Evolutionary conservation across 257 asterid genomes (phyloP), one percentile per base, ranked within the genome.

Genomic region (Agastache rugosa): DNA sequence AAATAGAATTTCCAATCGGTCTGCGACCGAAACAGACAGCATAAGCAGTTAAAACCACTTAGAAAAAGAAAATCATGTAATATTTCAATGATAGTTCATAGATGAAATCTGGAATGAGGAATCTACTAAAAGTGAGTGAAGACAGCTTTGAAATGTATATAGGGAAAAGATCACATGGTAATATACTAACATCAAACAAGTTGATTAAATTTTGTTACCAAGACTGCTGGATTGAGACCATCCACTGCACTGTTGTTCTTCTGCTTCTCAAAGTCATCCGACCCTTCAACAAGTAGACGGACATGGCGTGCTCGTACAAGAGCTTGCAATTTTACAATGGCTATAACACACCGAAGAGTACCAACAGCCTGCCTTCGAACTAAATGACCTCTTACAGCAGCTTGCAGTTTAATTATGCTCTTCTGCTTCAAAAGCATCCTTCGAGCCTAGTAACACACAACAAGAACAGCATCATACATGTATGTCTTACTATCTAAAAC

Each of bases 321-420:
- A 58, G 77, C 85, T 81, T 94, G 99, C 93, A 94, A 83, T 83
- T 90, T 94, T 67, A 90, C 85, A 77, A 94, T 87, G 79, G 99
- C 93, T 80, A 86, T 96, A 69, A 89, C 89, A 76, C 97, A 94
- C 72, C 96, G 91, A 60, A 94, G 93, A 78, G 96, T 88, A 74
- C 97, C 99, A 76, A 85, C 89, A 39, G 99, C 99, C 74, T 87
- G 85, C 61, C 77, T 83, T 55, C 99, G 91, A 74, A 90, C 98
- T 69, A 92, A 80, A 76, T 89, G 97, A 64, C 99, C 99, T 70
- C 98, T 89, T 17, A 94, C 87, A 77, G 84, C 96, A 81, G 99
- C 97, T 90, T 94, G 99, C 80, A 94, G 80, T 74, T 80, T 92
- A 48, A 88, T 77, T 73, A 85, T 15, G 50, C 73, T 84, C 80